Evolutionary conservation across 73 alveolate species (phyloP), one percentile per base, ranked within the genome.

Genomic region (Paramecium sonneborni): DNA sequence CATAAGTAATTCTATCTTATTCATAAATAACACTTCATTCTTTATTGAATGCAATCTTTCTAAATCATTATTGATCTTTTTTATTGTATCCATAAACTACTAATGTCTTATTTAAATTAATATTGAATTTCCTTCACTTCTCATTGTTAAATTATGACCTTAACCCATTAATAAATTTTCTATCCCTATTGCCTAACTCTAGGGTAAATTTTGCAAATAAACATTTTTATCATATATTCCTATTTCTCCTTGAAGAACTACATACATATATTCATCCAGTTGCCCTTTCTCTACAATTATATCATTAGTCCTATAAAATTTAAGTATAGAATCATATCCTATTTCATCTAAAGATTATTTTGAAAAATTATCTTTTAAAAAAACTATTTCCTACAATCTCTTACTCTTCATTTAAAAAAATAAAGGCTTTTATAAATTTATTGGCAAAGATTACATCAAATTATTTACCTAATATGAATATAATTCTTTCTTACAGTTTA

Each of bases 61-160:
- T 12, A 39, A 23, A 46, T 79, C 90, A 11, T 11, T 20, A 12
- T 38, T 23, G 18, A 43, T 30, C 44, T 30, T 43, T 44, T 44
- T 79, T 20, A 46, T 43, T 1, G 44, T 24, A 30, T 79, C n/a
- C 9, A 43, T 12, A 23, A 79, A 20, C 12, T 8, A 18, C 20
- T 18, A 43, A 12, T 46, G 69, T 79, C 11, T 24, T 41, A 79
- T 41, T 79, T 38, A 30, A 18, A 79, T 41, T 6, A 79, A 14
- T n/a, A 79, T 79, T 9, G 76, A 43, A 79, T 24, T 23, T 9
- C 90, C 90, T 7, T 62, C 24, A 62, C 84, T 30, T 62, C 84
- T 62, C 39, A 62, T 62, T 26, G 46, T 62, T 32, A 62, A 14
- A 62, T 62, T 62, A 24, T 62, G 84, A 23, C 84, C 84, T 24